A percentile compares a stretch with the other conserved stretches of the same genome.
Evolutionary conservation across 176 grass and related monocot species (phyloP).

Genomic region (Eragrostis nindensis): DNA sequence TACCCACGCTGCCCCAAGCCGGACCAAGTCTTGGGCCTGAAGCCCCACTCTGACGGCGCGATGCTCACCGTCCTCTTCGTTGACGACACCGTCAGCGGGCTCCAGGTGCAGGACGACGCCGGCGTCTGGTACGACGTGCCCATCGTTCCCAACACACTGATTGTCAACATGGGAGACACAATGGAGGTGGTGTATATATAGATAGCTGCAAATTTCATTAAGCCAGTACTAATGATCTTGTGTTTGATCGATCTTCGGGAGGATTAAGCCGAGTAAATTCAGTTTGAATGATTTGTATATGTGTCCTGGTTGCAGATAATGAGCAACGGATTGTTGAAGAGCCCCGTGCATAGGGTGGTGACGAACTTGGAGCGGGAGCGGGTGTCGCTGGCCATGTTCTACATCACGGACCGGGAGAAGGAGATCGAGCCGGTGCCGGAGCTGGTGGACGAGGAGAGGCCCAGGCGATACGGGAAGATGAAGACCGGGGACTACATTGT

Average conservation of each 20-base stretch:
- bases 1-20: slow-evolving; percentile 50
- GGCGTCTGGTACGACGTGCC: slow-evolving; percentile 50
- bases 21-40: slow-evolving; percentile 48
- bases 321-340: slow-evolving; percentile 30
- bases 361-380: slow-evolving; percentile 43
- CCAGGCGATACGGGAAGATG: slow-evolving; percentile 42
- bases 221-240: too few species aligned
- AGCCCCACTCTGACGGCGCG: slow-evolving; percentile 51
- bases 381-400: slow-evolving; percentile 58
- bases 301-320: slow-evolving; percentile 57
- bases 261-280: too few species aligned
- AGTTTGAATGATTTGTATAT: too few species aligned
- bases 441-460: slow-evolving; percentile 33
- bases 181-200: too few species aligned
- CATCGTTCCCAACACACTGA: slow-evolving; percentile 37
- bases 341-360: slow-evolving; percentile 49
- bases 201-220: too few species aligned
- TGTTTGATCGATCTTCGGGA: too few species aligned
- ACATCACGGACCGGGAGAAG: slow-evolving; percentile 31
- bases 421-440: slow-evolving; percentile 30
- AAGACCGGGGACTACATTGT: slow-evolving; percentile 37
- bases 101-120: slow-evolving; percentile 38
- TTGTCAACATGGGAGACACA: slow-evolving; percentile 46
- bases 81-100: slow-evolving; percentile 48
- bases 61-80: slow-evolving; percentile 47